phyloP scores from a whole-genome alignment of 805 yeast genomes.

The Ogataea angusta region DNA sequence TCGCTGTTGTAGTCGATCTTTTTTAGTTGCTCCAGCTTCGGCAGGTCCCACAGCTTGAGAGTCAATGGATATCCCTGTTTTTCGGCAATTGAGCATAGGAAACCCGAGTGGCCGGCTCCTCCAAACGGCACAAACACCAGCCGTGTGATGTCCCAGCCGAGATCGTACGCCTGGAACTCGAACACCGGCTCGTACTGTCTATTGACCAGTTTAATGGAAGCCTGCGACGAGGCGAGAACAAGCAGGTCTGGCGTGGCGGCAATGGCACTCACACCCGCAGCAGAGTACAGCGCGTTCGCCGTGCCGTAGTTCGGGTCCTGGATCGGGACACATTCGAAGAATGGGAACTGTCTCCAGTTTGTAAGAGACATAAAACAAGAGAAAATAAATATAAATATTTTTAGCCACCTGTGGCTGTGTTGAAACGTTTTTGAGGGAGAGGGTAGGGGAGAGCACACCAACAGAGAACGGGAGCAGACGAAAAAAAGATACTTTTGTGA shows the following conservation, averaged over 20 bases:
- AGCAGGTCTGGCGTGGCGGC: conserved; percentile 54
- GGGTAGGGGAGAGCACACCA: conserved; percentile 3
- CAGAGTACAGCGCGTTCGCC: conserved; percentile 69
- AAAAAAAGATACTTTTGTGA: background rate
- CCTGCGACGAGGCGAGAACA: conserved; percentile 55
- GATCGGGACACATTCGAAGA: conserved; percentile 80
- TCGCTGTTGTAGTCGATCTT: conserved; percentile 32
- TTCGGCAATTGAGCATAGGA: conserved; percentile 72
- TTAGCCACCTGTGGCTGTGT: conserved; percentile 9
- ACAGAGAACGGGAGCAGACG: background rate
- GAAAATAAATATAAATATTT: background rate
- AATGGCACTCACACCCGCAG: conserved; percentile 64
- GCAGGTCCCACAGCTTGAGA: conserved; percentile 71
- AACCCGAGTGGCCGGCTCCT: conserved; percentile 23
- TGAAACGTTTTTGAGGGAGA: conserved; percentile 11
- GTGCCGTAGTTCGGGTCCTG: conserved; percentile 74
- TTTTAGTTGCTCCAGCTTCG: conserved; percentile 39
- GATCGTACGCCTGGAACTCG: conserved; percentile 62
- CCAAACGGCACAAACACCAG: conserved; percentile 40
- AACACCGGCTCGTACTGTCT: conserved; percentile 42
- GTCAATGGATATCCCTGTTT: conserved; percentile 65
- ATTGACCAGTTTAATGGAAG: conserved; percentile 55
- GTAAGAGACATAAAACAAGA: conserved; percentile 29
- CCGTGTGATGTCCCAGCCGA: conserved; percentile 60
- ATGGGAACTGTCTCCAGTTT: conserved; percentile 67